Base-by-base conservation (phyloP, 495 filamentous ascomycete species). In the Evansstolkia leycettana region DNA sequence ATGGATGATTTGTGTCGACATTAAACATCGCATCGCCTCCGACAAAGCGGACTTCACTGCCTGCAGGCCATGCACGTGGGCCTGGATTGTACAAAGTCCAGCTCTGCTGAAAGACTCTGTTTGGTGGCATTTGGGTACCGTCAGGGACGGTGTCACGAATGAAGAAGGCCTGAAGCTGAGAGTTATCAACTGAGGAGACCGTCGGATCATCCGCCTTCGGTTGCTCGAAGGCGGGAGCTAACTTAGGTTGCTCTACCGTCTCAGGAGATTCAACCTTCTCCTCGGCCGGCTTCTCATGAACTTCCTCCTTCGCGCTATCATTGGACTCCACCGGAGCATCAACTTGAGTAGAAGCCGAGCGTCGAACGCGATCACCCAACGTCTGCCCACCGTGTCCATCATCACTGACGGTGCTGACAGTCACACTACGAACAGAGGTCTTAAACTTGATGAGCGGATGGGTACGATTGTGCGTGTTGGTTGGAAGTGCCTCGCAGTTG, bases 361-460 rank as follows among this genome's bases (percentile, higher is more conserved):
- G 49, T 36, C 25, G 54, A 35, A 31, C 17, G 36, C 64, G 68
- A 55, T 92, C 84, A 32, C 83, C 84, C 68, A 89, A 64, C 41
- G 78, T 64, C 19, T 48, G 54, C 20, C 72, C 63, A 17, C 76
- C 78, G 48, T 76, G 62, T 34, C 72, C 71, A 40, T 83, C 75
- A 51, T 90, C 82, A 31, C 77, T 78, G 34, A 82, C 63, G 16
- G 88, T 95, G 42, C 76, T 90, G 33, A 99, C 84, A 34, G 73
- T 81, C 17, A 95, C 87, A 44, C 82, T 83, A 41, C 84, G 82
- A 31, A 96, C 83, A 1, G 88, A 81, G 2, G 83, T 90, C 73
- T 86, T 94, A 68, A 99, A 85, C 63, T 94, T 95, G 62, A 99
- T 84, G 49, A 96, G 62, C 5, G 90, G 90, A 50, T 99, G 90